Percentiles rank a stretch among this genome's conserved stretches.
Conservation (phyloP, 2,329 filamentous ascomycete genomes). For the Alternaria brassicicola region DNA sequence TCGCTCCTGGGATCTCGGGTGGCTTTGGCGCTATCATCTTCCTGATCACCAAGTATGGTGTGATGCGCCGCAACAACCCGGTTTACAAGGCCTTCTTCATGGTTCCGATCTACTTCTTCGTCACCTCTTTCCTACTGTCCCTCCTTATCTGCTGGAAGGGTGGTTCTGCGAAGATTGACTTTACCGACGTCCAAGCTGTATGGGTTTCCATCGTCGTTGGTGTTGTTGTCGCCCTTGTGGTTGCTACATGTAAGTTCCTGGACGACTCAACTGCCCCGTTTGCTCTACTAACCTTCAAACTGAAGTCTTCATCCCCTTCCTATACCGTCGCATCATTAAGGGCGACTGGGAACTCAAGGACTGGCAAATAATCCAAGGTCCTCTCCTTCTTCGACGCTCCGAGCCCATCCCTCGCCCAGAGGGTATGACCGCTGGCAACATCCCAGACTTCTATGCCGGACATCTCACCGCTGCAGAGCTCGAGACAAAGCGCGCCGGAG, state of each 20-base stretch:
- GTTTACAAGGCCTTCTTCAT: constrained; percentile 55
- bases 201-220: constrained; percentile 63
- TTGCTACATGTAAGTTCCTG: constrained; percentile 47
- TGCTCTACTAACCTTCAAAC: background rate
- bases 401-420: constrained; percentile 51
- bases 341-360: constrained; percentile 66
- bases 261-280: too few species aligned
- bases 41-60: constrained; percentile 62
- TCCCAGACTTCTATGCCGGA: constrained; percentile 64
- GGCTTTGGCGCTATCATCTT: constrained; percentile 62
- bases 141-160: constrained; percentile 55
- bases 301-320: constrained; percentile 62
- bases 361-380: constrained; percentile 62
- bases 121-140: constrained; percentile 61
- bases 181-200: constrained; percentile 57
- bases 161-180: constrained; percentile 53
- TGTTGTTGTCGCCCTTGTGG: constrained; percentile 57
- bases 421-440: constrained; percentile 43
- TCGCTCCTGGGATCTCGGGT: constrained; percentile 63
- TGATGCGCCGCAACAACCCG: constrained; percentile 61
- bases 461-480: constrained; percentile 62
- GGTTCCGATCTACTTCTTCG: constrained; percentile 63
- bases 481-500: constrained; percentile 35
- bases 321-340: constrained; percentile 64
- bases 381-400: constrained; percentile 57